Percentiles rank a stretch among this genome's conserved stretches.
These are phyloP conservation scores for Penicillium longicatenatum DNA, from an alignment of 495 filamentous ascomycete species.

Conservation along the genomic window DNA sequence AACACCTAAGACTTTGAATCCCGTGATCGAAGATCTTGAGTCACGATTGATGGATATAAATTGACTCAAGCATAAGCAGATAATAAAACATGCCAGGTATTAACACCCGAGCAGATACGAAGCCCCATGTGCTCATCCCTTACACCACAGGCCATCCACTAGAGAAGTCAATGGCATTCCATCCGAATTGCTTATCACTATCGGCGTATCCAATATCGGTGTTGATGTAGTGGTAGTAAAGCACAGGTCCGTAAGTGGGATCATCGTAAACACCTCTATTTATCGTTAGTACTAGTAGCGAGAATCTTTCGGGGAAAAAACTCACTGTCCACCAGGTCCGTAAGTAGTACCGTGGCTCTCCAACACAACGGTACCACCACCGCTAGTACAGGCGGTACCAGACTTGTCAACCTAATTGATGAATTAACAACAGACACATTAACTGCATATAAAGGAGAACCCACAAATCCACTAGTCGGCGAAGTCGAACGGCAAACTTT, in stretches of 20 bases:
- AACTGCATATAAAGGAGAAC: slow-evolving; percentile 9
- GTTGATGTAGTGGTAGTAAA: slow-evolving; percentile 76
- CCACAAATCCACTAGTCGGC: slow-evolving; percentile 57
- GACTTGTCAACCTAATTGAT: slow-evolving; percentile 48
- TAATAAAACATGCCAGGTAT: background rate
- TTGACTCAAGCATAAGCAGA: background rate
- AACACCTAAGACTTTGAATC: background rate
- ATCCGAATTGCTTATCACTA: slow-evolving; percentile 65
- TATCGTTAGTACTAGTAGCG: slow-evolving; percentile 12
- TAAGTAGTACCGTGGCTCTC: slow-evolving; percentile 65
- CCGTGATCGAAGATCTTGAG: background rate
- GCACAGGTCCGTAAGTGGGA: slow-evolving; percentile 49
- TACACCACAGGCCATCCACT: slow-evolving; percentile 65
- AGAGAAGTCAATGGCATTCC: slow-evolving; percentile 65
- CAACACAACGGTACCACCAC: slow-evolving; percentile 69
- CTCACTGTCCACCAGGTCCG: slow-evolving; percentile 71
- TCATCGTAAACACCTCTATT: slow-evolving; percentile 52
- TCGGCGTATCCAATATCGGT: slow-evolving; percentile 66
- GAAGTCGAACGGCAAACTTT: slow-evolving; percentile 62
- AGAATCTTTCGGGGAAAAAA: background rate
- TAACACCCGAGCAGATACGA: background rate
- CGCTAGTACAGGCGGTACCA: slow-evolving; percentile 57
- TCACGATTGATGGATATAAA: background rate
- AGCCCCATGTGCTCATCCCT: background rate
- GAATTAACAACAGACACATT: background rate